Conservation (phyloP, 2,329 filamentous ascomycete genomes). For the Penicillium sumatraense region DNA sequence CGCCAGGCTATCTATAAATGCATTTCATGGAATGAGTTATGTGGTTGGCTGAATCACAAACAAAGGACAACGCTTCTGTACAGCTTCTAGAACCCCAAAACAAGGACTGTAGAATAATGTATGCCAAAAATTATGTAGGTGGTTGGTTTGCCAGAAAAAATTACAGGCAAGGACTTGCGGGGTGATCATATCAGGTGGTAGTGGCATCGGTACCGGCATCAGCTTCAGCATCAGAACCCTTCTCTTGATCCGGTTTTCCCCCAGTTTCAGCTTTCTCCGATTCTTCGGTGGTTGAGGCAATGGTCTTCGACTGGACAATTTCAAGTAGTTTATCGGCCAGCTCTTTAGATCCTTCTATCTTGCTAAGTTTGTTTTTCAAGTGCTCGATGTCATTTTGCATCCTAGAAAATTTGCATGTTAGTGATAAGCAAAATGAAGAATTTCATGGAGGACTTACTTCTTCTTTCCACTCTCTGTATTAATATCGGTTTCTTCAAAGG, state of each 20-base stretch:
- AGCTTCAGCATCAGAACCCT: slow-evolving; percentile 17
- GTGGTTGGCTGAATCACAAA: slow-evolving; percentile 10
- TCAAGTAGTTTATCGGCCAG: slow-evolving; percentile 71
- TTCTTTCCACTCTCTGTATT: slow-evolving; percentile 70
- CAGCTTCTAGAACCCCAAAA: slow-evolving; percentile 9
- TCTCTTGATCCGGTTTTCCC: slow-evolving; percentile 14
- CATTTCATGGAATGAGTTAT: slow-evolving; percentile 17
- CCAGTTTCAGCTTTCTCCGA: slow-evolving; percentile 10
- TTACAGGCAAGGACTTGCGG: neutral
- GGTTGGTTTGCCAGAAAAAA: neutral
- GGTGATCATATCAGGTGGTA: slow-evolving; percentile 7
- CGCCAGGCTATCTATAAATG: slow-evolving; percentile 27
- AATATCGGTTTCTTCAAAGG: slow-evolving; percentile 68
- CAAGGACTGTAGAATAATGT: neutral
- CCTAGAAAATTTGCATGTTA: slow-evolving; percentile 53
- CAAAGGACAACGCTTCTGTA: slow-evolving; percentile 21
- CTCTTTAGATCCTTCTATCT: slow-evolving; percentile 78
- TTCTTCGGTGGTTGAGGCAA: slow-evolving; percentile 12
- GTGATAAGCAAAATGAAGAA: neutral
- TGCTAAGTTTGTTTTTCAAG: slow-evolving; percentile 71
- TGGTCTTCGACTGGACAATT: slow-evolving; percentile 44
- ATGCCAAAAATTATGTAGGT: slow-evolving; percentile 18
- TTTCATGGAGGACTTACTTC: slow-evolving; percentile 59
- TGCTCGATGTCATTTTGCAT: slow-evolving; percentile 77
- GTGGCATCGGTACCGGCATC: neutral